phyloP scores from a whole-genome alignment of 306 rosid genomes.

The Quercus berberidifolia region DNA sequence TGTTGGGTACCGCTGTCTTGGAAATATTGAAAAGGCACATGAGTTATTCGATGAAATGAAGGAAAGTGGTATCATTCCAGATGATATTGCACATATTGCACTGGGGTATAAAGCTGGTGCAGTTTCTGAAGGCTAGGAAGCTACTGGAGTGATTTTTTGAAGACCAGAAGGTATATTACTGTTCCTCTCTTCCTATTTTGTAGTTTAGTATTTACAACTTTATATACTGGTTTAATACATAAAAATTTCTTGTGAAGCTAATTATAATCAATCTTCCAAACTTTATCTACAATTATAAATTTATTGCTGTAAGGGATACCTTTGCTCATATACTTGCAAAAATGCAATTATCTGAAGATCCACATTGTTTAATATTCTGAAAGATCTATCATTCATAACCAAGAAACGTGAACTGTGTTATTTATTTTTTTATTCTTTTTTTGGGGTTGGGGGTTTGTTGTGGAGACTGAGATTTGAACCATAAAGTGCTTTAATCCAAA shows the following conservation, averaged over 20 bases:
- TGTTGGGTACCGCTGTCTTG: constrained; percentile 31
- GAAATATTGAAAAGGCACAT: constrained; percentile 27
- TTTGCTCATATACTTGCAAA: not conserved
- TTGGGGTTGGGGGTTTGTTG: not conserved
- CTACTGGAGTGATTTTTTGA: constrained; percentile 22
- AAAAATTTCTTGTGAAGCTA: not conserved
- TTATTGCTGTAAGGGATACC: not conserved
- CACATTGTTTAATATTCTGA: not conserved
- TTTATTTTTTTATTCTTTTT: not conserved
- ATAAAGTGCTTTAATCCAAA: not conserved
- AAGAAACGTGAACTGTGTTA: not conserved
- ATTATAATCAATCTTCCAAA: not conserved
- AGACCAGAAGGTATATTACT: constrained; percentile 30
- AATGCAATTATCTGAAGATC: not conserved
- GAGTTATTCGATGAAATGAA: constrained; percentile 40
- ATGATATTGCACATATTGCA: constrained; percentile 23
- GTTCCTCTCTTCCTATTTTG: not conserved
- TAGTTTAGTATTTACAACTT: constrained; percentile 6
- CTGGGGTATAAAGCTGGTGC: constrained; percentile 21
- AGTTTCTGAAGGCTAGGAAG: constrained; percentile 20
- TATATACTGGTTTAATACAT: constrained; percentile 4
- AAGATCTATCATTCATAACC: not conserved
- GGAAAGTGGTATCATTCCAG: constrained; percentile 38
- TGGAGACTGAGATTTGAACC: not conserved
- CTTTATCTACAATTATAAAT: not conserved